Conservation (phyloP, 176 grass and related monocot species). For the Zoysia japonica region DNA sequence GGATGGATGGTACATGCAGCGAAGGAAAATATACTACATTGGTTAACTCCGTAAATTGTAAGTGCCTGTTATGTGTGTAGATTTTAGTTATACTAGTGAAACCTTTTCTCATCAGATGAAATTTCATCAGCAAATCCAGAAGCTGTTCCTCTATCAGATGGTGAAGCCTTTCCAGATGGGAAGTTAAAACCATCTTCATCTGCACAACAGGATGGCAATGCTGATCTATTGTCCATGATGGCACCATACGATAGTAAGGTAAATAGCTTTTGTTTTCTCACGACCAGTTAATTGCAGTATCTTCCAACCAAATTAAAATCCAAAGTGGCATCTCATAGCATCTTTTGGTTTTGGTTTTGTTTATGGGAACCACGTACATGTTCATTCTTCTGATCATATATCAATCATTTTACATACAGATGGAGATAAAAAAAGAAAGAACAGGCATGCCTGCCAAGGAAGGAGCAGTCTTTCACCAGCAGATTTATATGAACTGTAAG, state of each 20-base stretch:
- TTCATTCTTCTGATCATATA: not conserved
- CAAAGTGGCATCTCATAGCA: not conserved
- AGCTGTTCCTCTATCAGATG: constrained; percentile 3
- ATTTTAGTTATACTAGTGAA: not conserved
- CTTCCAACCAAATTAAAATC: not conserved
- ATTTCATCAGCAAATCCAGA: constrained; percentile 20
- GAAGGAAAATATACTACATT: not conserved
- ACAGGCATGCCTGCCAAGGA: not conserved
- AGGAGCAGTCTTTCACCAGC: not conserved
- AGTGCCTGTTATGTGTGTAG: constrained; percentile 16
- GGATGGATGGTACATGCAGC: constrained; percentile 9
- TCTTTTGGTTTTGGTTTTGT: not conserved
- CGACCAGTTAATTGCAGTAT: not conserved
- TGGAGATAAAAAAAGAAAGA: constrained; percentile 7
- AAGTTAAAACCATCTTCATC: constrained; percentile 18
- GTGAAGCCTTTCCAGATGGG: not conserved
- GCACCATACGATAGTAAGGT: not conserved
- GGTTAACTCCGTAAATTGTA: not conserved
- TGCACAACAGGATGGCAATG: not conserved
- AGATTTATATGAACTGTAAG: constrained; percentile 25
- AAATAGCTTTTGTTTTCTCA: constrained; percentile 20
- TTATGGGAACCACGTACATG: not conserved
- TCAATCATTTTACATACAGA: constrained; percentile 14
- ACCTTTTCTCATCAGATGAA: constrained; percentile 21
- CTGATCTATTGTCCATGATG: not conserved